A percentile compares a stretch with the other conserved stretches of the same genome.
These are phyloP conservation scores for Populus hybrid DNA, from an alignment of 441 rosid species.

Conservation along the genomic window DNA sequence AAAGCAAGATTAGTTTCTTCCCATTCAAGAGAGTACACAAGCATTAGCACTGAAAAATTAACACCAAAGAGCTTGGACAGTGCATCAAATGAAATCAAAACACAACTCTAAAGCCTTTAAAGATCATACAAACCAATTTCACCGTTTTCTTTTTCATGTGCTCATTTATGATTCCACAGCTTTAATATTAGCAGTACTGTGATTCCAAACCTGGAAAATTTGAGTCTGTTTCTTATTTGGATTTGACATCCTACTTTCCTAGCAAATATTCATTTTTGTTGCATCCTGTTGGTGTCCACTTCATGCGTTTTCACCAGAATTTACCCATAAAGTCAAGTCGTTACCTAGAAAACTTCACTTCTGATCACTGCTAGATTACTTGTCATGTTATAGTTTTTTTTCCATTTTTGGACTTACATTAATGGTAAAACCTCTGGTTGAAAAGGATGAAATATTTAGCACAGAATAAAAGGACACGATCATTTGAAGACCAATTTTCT, in stretches of 20 bases:
- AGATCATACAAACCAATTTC: not conserved
- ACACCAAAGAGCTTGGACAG: constrained; percentile 1
- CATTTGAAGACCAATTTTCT: not conserved
- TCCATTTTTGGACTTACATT: not conserved
- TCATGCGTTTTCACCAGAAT: not conserved
- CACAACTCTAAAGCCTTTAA: not conserved
- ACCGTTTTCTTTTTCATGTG: not conserved
- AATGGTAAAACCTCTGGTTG: not conserved
- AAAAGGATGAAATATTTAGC: not conserved
- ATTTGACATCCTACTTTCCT: not conserved
- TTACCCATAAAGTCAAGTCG: not conserved
- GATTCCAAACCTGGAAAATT: not conserved
- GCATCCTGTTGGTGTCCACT: not conserved
- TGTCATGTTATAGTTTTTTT: not conserved
- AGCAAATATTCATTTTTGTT: not conserved
- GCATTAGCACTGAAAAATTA: constrained; percentile 6
- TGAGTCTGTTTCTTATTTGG: not conserved
- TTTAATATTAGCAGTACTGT: not conserved
- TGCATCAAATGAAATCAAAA: not conserved
- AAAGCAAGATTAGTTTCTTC: constrained; percentile 3
- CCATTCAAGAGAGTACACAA: not conserved
- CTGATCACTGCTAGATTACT: not conserved
- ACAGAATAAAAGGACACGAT: not conserved
- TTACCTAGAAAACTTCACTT: not conserved
- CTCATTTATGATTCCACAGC: not conserved